A percentile compares a stretch with the other conserved stretches of the same genome.
Evolutionary conservation across 2,329 filamentous ascomycete genomes (phyloP).

Genomic region (Pyricularia sp.): DNA sequence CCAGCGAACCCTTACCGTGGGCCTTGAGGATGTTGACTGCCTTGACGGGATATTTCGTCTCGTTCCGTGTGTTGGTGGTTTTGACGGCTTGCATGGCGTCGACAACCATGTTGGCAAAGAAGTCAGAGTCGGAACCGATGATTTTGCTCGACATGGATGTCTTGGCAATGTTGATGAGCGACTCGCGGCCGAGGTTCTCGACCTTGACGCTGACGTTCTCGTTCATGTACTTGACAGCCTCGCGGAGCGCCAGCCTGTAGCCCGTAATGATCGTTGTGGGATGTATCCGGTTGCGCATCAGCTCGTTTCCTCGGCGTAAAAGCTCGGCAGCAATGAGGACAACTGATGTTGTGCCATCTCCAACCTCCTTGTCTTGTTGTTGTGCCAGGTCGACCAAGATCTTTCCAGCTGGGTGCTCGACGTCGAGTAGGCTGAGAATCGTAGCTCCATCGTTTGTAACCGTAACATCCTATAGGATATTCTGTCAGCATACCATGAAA

Average conservation of each 20-base stretch:
- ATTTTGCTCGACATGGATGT: constrained; percentile 99
- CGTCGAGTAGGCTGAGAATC: constrained; percentile 86
- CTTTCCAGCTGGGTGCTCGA: constrained; percentile 96
- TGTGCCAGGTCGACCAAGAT: constrained; percentile 95
- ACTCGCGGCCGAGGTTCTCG: constrained; percentile 79
- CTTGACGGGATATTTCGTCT: constrained; percentile 96
- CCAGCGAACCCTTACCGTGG: constrained; percentile 80
- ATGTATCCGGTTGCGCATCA: constrained; percentile 99
- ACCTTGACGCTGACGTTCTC: constrained; percentile 97
- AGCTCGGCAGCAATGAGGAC: constrained; percentile 96
- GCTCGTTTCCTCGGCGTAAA: constrained; percentile 83
- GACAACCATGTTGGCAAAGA: constrained; percentile 95
- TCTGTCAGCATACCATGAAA: not conserved
- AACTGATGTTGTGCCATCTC: constrained; percentile 94
- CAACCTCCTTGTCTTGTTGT: constrained; percentile 98
- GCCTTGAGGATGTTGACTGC: constrained; percentile 98
- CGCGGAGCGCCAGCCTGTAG: constrained; percentile 85
- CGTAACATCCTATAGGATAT: constrained; percentile 63
- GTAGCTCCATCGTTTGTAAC: constrained; percentile 98
- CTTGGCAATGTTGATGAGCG: constrained; percentile 87
- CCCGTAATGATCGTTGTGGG: constrained; percentile 98
- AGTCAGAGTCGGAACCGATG: constrained; percentile 88
- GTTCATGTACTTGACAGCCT: constrained; percentile 97
- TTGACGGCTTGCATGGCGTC: constrained; percentile 94
- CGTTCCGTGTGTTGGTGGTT: constrained; percentile 77